Base-by-base conservation (phyloP, 1,284 basidiomycete genomes). In the Kalmanozyma brasiliensis region DNA sequence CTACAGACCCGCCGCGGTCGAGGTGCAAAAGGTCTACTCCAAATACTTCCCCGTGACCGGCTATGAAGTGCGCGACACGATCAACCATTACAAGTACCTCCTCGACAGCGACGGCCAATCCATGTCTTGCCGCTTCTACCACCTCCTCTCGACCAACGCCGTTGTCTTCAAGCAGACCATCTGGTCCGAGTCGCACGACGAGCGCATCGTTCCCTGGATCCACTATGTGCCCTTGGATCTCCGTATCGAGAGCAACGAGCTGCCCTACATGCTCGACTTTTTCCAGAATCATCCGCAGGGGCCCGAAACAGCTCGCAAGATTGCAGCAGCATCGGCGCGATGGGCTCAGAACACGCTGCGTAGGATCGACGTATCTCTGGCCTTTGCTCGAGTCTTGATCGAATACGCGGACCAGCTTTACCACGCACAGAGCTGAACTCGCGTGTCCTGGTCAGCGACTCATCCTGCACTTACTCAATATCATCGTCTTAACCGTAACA, bases 121-220 rank as follows among this genome's bases (percentile, higher is more conserved):
- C 23, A 68, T 68, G 65, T 68, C 65, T 20, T 68, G 58, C 22
- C 65, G 59, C 8, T 53, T 62, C 35, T 68, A 68, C 47, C 65
- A 58, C 49, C 59, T 68, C 14, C 55, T 67, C 5, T 20, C 32
- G 0, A 57, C 64, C 41, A 67, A 62, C 49, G 46, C 59, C 29
- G 24, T 62, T 10, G 59, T 68, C 11, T 53, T 62, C 30, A 62
- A 68, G 53, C 58, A 62, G 40, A 68, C 59, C 29, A 47, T 68
- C 38, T 62, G 65, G 65, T 68, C 65, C 32, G 59, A 68, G 30
- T 62, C 49, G 35, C 65, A 62, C 24, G 65, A 68, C 32, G 65
- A 68, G 13, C 59, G 55, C 14, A 53, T 68, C 2, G 30, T 62
- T 1, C 64, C 64, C 4, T 67, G 64, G 64, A 61, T 67, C 29